Percentiles rank a stretch among this genome's conserved stretches.
Conservation (phyloP, 192 early-diverging fungal genomes). For the Helicostylum pulchrum region DNA sequence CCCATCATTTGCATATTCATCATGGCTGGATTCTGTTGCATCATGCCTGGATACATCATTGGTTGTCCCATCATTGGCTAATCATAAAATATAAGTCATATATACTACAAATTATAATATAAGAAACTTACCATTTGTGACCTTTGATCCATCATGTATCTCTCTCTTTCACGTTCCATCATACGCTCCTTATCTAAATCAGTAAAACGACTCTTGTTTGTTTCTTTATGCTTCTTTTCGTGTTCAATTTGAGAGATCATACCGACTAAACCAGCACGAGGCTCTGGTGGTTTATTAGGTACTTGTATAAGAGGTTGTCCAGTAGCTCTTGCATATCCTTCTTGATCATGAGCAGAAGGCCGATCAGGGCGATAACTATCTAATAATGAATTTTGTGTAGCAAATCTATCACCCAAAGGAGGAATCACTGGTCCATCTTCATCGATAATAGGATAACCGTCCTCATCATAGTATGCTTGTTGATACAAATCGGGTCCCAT, state of each 20-base stretch:
- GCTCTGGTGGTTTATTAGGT: conserved; percentile 36
- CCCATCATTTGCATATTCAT: conserved; percentile 25
- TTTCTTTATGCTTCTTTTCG: conserved; percentile 28
- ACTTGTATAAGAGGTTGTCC: conserved; percentile 35
- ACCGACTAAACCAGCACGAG: conserved; percentile 36
- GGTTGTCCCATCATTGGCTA: conserved; percentile 15
- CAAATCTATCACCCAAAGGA: conserved; percentile 33
- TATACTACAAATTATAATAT: not conserved
- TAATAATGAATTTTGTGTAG: conserved; percentile 35
- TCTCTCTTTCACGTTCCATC: conserved; percentile 34
- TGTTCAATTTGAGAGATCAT: conserved; percentile 40
- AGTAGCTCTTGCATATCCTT: conserved; percentile 33
- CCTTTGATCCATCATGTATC: conserved; percentile 35
- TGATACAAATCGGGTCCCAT: not conserved
- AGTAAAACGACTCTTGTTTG: conserved; percentile 17
- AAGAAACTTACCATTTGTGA: conserved; percentile 8
- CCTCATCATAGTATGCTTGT: not conserved
- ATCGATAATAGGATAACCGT: conserved; percentile 15
- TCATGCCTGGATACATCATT: conserved; percentile 19
- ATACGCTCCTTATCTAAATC: conserved; percentile 27
- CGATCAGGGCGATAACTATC: conserved; percentile 35
- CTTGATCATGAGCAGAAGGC: conserved; percentile 33
- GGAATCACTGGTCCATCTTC: conserved; percentile 34
- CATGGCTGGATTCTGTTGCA: conserved; percentile 17
- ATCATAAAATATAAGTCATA: not conserved